A percentile compares a stretch with the other conserved stretches of the same genome.
phyloP scores from a whole-genome alignment of 176 grass and related monocot species.

The Olyra latifolia region DNA sequence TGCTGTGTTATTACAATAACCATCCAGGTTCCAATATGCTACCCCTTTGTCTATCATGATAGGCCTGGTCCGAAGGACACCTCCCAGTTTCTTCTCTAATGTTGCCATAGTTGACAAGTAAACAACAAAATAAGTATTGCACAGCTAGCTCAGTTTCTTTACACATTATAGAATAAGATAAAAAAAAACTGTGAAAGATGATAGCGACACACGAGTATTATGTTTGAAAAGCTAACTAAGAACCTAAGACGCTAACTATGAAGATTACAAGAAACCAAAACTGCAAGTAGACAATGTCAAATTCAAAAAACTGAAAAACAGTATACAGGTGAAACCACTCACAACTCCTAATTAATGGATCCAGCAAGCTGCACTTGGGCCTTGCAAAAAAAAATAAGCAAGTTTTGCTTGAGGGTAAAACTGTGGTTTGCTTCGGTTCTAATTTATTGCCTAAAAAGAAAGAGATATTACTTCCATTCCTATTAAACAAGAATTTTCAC shows the following conservation, averaged over 20 bases:
- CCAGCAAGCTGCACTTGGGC: background rate
- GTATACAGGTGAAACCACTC: background rate
- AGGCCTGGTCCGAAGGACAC: conserved; percentile 53
- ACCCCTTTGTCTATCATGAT: conserved; percentile 32
- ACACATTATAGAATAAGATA: background rate
- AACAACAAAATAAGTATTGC: conserved; percentile 1
- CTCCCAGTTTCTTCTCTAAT: conserved; percentile 40
- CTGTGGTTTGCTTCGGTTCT: background rate
- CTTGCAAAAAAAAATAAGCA: too few species aligned
- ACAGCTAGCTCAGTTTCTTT: background rate
- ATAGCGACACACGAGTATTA: background rate
- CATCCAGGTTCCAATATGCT: conserved; percentile 48
- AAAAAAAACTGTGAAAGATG: background rate
- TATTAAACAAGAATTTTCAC: background rate
- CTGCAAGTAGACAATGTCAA: background rate
- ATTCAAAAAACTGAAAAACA: background rate
- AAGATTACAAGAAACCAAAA: background rate
- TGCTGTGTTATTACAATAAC: conserved; percentile 28
- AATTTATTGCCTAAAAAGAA: background rate
- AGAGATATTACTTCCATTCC: background rate
- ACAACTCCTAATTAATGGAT: background rate
- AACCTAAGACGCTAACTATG: background rate
- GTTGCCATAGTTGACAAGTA: conserved; percentile 32
- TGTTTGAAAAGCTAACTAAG: background rate
- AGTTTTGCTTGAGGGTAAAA: background rate